Percentiles rank a stretch among this genome's conserved stretches.
Evolutionary conservation across 192 early-diverging fungal species (phyloP).

Genomic region (Thoreauomyces humboldtii): DNA sequence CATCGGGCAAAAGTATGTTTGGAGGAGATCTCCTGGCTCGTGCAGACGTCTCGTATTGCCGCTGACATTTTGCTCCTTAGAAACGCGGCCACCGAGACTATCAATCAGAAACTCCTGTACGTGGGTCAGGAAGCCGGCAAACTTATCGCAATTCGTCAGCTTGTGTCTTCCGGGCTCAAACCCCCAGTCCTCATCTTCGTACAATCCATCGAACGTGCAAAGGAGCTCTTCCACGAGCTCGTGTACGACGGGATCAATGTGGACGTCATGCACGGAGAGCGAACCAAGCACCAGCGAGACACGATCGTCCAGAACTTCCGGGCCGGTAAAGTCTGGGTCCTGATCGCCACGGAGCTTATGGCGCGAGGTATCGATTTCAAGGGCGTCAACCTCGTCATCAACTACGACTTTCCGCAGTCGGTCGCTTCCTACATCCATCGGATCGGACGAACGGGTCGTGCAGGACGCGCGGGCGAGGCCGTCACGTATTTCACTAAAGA

Average conservation of each 20-base stretch:
- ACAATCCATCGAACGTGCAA: constrained; percentile 95
- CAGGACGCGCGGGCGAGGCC: constrained; percentile 83
- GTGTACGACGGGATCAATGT: constrained; percentile 97
- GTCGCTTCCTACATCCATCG: constrained; percentile 93
- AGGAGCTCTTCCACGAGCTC: constrained; percentile 93
- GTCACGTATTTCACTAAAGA: constrained; percentile 95
- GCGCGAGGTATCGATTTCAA: constrained; percentile 99
- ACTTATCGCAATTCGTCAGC: constrained; percentile 85
- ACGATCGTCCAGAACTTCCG: constrained; percentile 86
- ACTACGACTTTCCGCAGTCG: constrained; percentile 96
- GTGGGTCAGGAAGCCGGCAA: constrained; percentile 94
- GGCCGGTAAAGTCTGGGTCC: constrained; percentile 86
- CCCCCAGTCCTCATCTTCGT: constrained; percentile 96
- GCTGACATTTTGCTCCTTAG: constrained; percentile 37
- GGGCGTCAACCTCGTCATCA: constrained; percentile 94
- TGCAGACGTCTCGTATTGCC: background rate
- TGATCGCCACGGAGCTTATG: constrained; percentile 97
- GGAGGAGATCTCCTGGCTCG: background rate
- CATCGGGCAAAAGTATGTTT: constrained; percentile 76
- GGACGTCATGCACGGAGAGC: constrained; percentile 96
- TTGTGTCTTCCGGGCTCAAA: constrained; percentile 74
- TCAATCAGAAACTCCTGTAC: constrained; percentile 85
- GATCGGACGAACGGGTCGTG: constrained; percentile 98
- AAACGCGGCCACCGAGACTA: constrained; percentile 88
- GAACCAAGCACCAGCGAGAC: constrained; percentile 92